Conservation (phyloP, 768 basidiomycete species). For the Leccinellum luteum region DNA sequence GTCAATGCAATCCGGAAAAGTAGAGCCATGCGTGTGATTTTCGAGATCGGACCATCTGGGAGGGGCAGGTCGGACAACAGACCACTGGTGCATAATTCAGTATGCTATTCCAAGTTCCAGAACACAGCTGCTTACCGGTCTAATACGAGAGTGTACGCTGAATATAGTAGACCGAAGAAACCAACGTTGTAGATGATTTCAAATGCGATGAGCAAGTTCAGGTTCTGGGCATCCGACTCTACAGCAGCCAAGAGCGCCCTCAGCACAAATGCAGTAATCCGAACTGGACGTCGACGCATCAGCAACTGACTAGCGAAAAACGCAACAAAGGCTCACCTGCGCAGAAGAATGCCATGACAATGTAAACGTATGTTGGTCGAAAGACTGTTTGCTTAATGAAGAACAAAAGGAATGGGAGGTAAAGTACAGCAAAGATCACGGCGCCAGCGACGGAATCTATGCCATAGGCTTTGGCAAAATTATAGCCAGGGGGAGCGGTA, state of each 20-base stretch:
- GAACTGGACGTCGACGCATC: constrained; percentile 17
- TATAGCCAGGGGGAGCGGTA: constrained; percentile 15
- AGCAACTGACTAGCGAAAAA: background rate
- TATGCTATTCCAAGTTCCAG: background rate
- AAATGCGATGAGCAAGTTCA: constrained; percentile 26
- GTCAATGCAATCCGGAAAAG: constrained; percentile 26
- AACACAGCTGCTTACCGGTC: constrained; percentile 26
- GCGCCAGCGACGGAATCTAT: constrained; percentile 33
- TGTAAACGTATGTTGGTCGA: constrained; percentile 28
- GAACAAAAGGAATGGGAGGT: constrained; percentile 25
- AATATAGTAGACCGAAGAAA: constrained; percentile 36
- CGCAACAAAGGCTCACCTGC: constrained; percentile 17
- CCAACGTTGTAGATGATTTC: constrained; percentile 35
- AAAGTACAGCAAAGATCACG: constrained; percentile 32
- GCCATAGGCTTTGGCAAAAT: constrained; percentile 24
- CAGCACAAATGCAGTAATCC: constrained; percentile 30
- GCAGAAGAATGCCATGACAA: constrained; percentile 29
- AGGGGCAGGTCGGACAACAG: constrained; percentile 25
- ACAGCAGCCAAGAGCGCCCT: constrained; percentile 29
- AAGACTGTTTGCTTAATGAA: constrained; percentile 20
- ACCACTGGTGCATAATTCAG: constrained; percentile 10
- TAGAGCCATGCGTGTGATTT: constrained; percentile 18
- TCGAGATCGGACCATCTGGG: constrained; percentile 18
- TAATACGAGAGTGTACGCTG: constrained; percentile 32
- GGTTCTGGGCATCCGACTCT: constrained; percentile 18